A percentile compares a stretch with the other conserved stretches of the same genome.
phyloP scores from a whole-genome alignment of 2,329 filamentous ascomycete genomes.

The Colletotrichum salicis region DNA sequence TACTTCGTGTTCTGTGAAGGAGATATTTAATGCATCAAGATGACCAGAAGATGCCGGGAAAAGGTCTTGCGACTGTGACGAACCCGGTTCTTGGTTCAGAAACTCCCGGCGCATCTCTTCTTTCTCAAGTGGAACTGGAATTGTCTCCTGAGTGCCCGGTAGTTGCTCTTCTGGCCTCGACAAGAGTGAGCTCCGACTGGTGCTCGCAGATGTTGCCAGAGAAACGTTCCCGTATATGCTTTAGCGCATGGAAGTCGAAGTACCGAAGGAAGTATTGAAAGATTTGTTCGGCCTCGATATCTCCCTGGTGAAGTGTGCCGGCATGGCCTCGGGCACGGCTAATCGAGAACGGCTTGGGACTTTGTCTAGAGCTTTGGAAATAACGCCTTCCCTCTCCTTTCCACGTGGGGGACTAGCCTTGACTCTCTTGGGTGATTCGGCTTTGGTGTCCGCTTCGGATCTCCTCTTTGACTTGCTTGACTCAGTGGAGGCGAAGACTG shows the following conservation, averaged over 20 bases:
- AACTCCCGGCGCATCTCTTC: neutral
- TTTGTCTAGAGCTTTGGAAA: neutral
- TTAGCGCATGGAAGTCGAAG: neutral
- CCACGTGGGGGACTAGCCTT: neutral
- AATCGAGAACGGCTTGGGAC: conserved; percentile 23
- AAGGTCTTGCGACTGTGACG: conserved; percentile 7
- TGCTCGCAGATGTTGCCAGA: neutral
- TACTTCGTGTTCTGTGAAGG: conserved; percentile 11
- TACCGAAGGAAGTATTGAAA: neutral
- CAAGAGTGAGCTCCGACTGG: conserved; percentile 18
- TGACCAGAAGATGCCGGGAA: conserved; percentile 18
- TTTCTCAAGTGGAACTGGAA: neutral
- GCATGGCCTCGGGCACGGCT: neutral
- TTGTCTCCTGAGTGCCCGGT: conserved; percentile 16
- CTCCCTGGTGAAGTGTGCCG: neutral
- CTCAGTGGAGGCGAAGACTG: neutral
- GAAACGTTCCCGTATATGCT: conserved; percentile 2
- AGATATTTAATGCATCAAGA: conserved; percentile 15
- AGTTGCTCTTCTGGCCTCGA: neutral
- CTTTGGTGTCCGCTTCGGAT: neutral
- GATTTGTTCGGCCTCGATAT: neutral
- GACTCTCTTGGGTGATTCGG: conserved; percentile 5
- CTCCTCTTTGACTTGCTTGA: conserved; percentile 7
- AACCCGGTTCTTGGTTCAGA: neutral
- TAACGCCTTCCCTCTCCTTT: neutral